Evolutionary conservation across 805 yeast species (phyloP), one percentile per base, ranked within the genome.

Genomic region (Cyberlindnera xylosilytica): DNA sequence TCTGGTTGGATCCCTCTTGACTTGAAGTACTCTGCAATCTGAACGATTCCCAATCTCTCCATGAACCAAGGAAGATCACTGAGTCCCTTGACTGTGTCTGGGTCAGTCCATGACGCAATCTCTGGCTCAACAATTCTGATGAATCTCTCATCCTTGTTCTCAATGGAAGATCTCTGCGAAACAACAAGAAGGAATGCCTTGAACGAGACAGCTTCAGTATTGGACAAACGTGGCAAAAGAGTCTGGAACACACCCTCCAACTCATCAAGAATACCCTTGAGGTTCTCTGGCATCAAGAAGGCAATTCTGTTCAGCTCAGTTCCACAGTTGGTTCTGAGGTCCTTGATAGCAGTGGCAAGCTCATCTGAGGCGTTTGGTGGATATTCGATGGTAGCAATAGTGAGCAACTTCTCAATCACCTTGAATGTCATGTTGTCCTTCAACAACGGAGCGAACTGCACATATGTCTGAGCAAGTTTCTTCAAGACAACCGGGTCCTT

Each of bases 21-120:
- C 47, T 83, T 81, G 64, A 95, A 93, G 59, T 93, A 93, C 45
- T 84, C 84, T 0, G 97, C 96, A 57, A 93, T 95, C 59, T 81
- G 81, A 3, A 89, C 98, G 42, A 93, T 87, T 3, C 99, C 99
- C 39, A 95, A 74, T 54, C 97, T 76, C 64, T 90, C 98, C 98
- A 93, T 91, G 54, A 93, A 93, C 98, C 98, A 93, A 47, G 88
- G 96, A 34, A 95, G 71, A 58, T 91, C 95, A 57, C 82, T 70
- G 22, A 93, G 68, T 0, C 97, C 97, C 57, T 88, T 88, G 49
- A 87, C 89, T 0, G 97, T 91, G 10, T 79, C 81, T 17, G 89
- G 91, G 35, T 90, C 89, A 1, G 91, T 82, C 99, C 99, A 93
- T 0, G 96, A 90, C 11, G 75, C 66, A 37, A 95, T 69, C 51